Evolutionary conservation across 2,329 filamentous ascomycete species (phyloP).

Genomic region (Fusarium multiceps): DNA sequence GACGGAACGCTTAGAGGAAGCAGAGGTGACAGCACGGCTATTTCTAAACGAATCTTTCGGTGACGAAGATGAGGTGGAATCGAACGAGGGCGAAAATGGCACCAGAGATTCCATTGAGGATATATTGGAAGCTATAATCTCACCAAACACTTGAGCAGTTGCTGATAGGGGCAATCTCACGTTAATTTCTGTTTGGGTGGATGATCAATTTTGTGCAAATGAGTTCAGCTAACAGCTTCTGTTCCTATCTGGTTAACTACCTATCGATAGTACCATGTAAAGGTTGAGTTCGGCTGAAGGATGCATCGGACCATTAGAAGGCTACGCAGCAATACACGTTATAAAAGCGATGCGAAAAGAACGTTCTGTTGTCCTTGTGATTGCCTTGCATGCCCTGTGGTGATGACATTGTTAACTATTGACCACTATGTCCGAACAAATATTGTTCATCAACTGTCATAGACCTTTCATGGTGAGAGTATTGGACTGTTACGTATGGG

Average conservation of each 20-base stretch:
- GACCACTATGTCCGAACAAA: neutral
- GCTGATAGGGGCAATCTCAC: neutral
- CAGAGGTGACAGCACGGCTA: slow-evolving; percentile 68
- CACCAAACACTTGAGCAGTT: slow-evolving; percentile 1
- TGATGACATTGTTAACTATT: neutral
- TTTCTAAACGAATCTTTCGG: slow-evolving; percentile 59
- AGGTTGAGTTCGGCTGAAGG: neutral
- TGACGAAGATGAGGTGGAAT: neutral
- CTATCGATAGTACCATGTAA: neutral
- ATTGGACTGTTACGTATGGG: neutral
- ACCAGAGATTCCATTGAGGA: slow-evolving; percentile 13
- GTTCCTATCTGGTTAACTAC: neutral
- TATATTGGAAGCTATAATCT: slow-evolving; percentile 35
- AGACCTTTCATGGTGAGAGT: neutral
- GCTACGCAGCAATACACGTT: neutral
- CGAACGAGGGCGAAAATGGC: neutral
- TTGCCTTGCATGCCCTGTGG: neutral
- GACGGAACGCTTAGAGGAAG: slow-evolving; percentile 72
- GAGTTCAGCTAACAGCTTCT: neutral
- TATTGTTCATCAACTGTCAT: neutral
- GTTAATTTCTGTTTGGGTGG: neutral
- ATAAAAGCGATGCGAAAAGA: neutral
- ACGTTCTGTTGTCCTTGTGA: neutral
- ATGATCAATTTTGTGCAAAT: neutral
- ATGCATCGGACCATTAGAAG: neutral